Percentiles rank a stretch among this genome's conserved stretches.
phyloP scores from a whole-genome alignment of 768 basidiomycete species.

The Lactarius sp. region DNA sequence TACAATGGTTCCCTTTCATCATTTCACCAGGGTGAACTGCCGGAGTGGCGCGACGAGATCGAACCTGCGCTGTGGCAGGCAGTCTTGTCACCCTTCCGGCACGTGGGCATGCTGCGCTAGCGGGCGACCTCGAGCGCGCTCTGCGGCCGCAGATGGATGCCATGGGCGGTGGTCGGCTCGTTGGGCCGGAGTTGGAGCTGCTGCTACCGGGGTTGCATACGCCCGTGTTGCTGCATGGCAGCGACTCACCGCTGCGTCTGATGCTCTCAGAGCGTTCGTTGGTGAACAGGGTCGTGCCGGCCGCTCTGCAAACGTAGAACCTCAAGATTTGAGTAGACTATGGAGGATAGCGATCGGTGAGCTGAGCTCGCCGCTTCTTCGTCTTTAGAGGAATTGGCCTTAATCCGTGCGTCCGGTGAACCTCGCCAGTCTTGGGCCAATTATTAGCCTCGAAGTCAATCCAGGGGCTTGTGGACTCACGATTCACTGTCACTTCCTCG shows the following conservation, averaged over 20 bases:
- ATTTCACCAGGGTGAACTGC: background rate
- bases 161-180: background rate
- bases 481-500: background rate
- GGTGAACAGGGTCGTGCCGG: background rate
- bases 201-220: slow-evolving; percentile 6
- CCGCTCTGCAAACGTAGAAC: background rate
- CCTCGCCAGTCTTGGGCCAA: background rate
- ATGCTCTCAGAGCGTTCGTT: background rate
- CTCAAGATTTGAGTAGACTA: slow-evolving; percentile 1
- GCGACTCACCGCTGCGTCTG: background rate
- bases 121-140: background rate
- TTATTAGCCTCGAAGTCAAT: background rate
- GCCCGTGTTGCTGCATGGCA: slow-evolving; percentile 11
- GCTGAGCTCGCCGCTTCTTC: background rate
- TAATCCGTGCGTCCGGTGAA: background rate
- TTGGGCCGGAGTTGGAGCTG: background rate
- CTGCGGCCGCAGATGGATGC: background rate
- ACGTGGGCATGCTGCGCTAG: slow-evolving; percentile 1
- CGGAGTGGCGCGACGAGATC: slow-evolving; percentile 3
- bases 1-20: too few species aligned
- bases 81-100: slow-evolving; percentile 1
- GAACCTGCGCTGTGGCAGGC: slow-evolving; percentile 6
- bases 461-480: background rate
- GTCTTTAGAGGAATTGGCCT: background rate
- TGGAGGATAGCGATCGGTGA: background rate